A percentile compares a stretch with the other conserved stretches of the same genome.
phyloP scores from a whole-genome alignment of 768 basidiomycete genomes.

The Mycena alexandri region DNA sequence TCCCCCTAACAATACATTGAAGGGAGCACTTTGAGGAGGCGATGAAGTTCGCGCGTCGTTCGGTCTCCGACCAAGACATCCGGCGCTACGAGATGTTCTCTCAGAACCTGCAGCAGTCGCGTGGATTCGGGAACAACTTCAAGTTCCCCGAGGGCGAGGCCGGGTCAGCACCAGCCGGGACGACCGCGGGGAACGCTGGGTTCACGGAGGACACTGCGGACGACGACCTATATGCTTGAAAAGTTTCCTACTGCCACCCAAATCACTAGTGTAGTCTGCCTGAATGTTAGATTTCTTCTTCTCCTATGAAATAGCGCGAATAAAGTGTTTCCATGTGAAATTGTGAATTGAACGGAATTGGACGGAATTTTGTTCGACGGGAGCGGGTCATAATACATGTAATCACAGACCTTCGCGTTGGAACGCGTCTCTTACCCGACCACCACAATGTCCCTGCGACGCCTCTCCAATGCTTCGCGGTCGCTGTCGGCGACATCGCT shows the following conservation, averaged over 20 bases:
- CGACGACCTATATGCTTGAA: constrained; percentile 91
- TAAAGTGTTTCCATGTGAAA: no score
- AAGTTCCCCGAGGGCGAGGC: constrained; percentile 91
- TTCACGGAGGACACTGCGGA: constrained; percentile 90
- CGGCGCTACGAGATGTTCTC: constrained; percentile 99
- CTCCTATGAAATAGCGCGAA: not conserved
- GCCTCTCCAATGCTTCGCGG: constrained; percentile 57
- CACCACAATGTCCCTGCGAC: constrained; percentile 42
- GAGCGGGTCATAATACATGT: not conserved
- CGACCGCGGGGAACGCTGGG: constrained; percentile 71
- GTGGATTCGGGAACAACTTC: constrained; percentile 95
- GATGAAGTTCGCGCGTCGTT: constrained; percentile 97
- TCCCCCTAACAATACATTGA: constrained; percentile 33
- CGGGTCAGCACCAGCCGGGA: constrained; percentile 53
- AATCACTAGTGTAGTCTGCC: constrained; percentile 11
- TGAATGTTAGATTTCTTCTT: constrained; percentile 28
- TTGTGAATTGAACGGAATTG: no score
- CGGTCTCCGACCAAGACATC: constrained; percentile 96
- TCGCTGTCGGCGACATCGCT: constrained; percentile 73
- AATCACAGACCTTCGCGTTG: constrained; percentile 15
- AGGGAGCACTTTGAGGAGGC: constrained; percentile 98
- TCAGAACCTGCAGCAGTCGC: constrained; percentile 93
- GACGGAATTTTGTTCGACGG: constrained; percentile 23
- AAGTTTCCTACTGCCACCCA: constrained; percentile 10
- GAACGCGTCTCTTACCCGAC: constrained; percentile 30